Evolutionary conservation across 331 rosid genomes (phyloP), one percentile per base, ranked within the genome.

Genomic region (Erythrophleum ivorense): DNA sequence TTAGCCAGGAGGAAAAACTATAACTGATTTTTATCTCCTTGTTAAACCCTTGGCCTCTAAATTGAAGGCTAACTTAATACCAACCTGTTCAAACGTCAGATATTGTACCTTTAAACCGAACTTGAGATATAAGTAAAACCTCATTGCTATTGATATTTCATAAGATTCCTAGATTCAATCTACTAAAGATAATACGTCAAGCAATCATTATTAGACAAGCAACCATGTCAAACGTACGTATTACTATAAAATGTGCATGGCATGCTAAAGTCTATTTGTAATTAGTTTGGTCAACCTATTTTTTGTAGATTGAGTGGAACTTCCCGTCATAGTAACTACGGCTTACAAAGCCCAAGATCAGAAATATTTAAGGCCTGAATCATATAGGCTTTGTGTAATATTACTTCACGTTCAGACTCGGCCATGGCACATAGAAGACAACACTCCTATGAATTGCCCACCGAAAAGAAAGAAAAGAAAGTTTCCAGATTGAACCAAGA

Each of bases 401-500:
- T 24, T 43, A n/a, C 53, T 16, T 7, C 15, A 72, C 34, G 41
- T 40, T 79, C 24, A 38, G 54, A 75, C 34, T 19, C 38, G 40
- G 36, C 43, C 70, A 75, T 60, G 53, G 12, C 60, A 55, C 7
- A 59, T 36, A 18, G 54, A 54, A 40, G 38, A 46, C 57, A 33
- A 38, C 24, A 69, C 13, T 78, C 75, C 46, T 67, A 12, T 43
- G 14, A 67, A 46, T 36, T 75, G 46, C 69, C 71, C 18, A 31
- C 31, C 59, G 36, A 9, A 52, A 36, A 8, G 12, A 43, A 41
- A 5, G 64, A 33, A 49, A 48, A 3, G 71, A 71, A 72, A 57
- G 52, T 34, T 50, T 6, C n/a, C 72, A 53, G 72, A 79, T 85
- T 75, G 63, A 79, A 58, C 81, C 67, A 67, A 55, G 49, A 63